Conservation (phyloP, 257 asterid genomes). For the Apocynum venetum region DNA sequence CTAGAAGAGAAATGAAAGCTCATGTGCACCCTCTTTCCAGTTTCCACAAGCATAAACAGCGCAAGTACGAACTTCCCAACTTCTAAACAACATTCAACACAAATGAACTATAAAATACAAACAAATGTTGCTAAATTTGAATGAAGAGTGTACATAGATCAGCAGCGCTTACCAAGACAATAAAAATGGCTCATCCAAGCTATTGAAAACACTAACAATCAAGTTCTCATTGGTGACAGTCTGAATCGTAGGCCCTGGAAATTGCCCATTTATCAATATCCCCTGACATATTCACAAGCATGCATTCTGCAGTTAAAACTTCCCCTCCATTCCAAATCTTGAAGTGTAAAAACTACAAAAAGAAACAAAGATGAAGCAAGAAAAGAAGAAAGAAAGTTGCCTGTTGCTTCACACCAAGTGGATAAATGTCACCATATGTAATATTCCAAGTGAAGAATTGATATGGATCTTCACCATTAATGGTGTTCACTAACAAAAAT, state of each 20-base stretch:
- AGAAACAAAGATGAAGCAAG: neutral
- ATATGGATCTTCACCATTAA: slow-evolving; percentile 41
- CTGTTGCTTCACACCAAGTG: slow-evolving; percentile 51
- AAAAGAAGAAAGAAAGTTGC: slow-evolving; percentile 11
- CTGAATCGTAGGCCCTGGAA: slow-evolving; percentile 45
- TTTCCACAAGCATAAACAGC: no score
- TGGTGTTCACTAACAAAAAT: slow-evolving; percentile 8
- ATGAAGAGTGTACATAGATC: neutral
- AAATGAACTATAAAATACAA: neutral
- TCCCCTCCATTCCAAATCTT: neutral
- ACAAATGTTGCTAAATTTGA: neutral
- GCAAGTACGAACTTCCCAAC: no score
- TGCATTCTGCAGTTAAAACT: neutral
- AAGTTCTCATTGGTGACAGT: slow-evolving; percentile 41
- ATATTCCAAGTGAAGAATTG: slow-evolving; percentile 39
- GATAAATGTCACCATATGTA: slow-evolving; percentile 46
- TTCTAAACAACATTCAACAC: no score
- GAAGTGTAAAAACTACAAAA: neutral
- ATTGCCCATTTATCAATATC: slow-evolving; percentile 47
- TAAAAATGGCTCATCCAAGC: slow-evolving; percentile 41
- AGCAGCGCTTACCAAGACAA: slow-evolving; percentile 34
- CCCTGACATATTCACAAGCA: slow-evolving; percentile 31
- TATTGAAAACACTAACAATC: slow-evolving; percentile 38
- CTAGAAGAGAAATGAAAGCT: neutral
- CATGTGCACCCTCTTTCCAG: neutral